Percentiles rank a stretch among this genome's conserved stretches.
These are phyloP conservation scores for Clavispora carvajalis DNA, from an alignment of 805 yeast genomes.

Conservation along the genomic window DNA sequence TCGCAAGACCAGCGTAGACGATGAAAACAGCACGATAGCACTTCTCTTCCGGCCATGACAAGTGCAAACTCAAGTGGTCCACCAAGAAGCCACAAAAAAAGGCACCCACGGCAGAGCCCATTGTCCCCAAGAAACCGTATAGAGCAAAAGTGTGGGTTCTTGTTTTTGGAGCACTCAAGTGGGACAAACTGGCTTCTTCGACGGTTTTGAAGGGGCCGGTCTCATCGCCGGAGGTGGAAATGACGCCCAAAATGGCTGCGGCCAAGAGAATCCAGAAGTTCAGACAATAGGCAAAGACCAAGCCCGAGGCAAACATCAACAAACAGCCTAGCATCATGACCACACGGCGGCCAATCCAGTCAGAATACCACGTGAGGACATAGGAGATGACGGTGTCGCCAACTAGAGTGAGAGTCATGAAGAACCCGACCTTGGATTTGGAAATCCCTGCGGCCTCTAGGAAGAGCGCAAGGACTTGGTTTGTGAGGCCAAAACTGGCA, in stretches of 20 bases:
- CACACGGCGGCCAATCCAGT: constrained; percentile 57
- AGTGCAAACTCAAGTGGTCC: constrained; percentile 33
- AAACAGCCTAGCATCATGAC: constrained; percentile 61
- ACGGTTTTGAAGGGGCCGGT: constrained; percentile 87
- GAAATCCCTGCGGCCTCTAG: constrained; percentile 49
- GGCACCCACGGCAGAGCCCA: constrained; percentile 74
- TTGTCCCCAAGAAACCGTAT: constrained; percentile 62
- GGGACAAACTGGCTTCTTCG: constrained; percentile 80
- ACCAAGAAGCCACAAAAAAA: constrained; percentile 56
- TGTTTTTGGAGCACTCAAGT: constrained; percentile 57
- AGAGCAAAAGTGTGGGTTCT: constrained; percentile 73
- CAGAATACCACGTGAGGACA: constrained; percentile 72
- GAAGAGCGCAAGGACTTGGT: constrained; percentile 70
- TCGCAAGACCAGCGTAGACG: constrained; percentile 51
- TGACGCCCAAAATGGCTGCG: constrained; percentile 80
- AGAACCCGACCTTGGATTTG: constrained; percentile 61
- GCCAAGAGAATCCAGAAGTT: constrained; percentile 50
- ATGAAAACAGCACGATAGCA: constrained; percentile 57
- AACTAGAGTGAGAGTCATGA: constrained; percentile 74
- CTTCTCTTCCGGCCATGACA: constrained; percentile 28
- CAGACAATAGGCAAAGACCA: constrained; percentile 52
- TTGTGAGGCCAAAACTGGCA: constrained; percentile 72
- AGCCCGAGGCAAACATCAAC: constrained; percentile 66
- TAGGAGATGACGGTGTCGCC: constrained; percentile 77
- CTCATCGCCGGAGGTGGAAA: constrained; percentile 85